Conservation (phyloP, 306 rosid species). For the Fragaria vesca region DNA sequence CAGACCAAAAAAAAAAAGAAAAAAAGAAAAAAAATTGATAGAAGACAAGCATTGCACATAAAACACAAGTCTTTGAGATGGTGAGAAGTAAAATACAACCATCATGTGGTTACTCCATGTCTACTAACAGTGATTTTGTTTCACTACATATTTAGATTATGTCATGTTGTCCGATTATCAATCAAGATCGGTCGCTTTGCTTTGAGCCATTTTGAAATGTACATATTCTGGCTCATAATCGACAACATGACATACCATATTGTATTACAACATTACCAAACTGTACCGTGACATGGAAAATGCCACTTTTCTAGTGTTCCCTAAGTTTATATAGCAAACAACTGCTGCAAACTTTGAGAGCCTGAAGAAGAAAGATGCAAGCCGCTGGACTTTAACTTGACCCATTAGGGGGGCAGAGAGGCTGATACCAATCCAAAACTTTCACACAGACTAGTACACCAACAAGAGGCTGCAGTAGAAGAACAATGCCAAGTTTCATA, state of each 20-base stretch:
- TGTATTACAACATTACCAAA: constrained; percentile 6
- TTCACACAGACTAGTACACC: constrained; percentile 20
- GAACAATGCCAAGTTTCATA: constrained; percentile 1
- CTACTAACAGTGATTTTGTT: not conserved
- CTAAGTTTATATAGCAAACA: constrained; percentile 2
- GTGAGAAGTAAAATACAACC: not conserved
- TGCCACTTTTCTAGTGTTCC: constrained; percentile 9
- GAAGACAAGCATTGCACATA: not conserved
- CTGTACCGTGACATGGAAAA: not conserved
- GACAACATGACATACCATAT: not conserved
- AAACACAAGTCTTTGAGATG: not conserved
- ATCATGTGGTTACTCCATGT: not conserved
- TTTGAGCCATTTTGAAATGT: not conserved
- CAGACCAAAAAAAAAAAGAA: no score
- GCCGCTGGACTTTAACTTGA: constrained; percentile 26
- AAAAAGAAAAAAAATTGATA: no score
- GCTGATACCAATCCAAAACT: constrained; percentile 24
- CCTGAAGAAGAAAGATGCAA: constrained; percentile 5
- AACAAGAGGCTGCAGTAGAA: constrained; percentile 15
- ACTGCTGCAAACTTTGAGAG: not conserved
- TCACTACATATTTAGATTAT: not conserved
- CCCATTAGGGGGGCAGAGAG: constrained; percentile 9
- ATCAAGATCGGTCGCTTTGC: not conserved
- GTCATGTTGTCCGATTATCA: not conserved
- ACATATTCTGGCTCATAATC: not conserved